Evolutionary conservation across 306 rosid genomes (phyloP).

Genomic region (Echinosophora koreensis): DNA sequence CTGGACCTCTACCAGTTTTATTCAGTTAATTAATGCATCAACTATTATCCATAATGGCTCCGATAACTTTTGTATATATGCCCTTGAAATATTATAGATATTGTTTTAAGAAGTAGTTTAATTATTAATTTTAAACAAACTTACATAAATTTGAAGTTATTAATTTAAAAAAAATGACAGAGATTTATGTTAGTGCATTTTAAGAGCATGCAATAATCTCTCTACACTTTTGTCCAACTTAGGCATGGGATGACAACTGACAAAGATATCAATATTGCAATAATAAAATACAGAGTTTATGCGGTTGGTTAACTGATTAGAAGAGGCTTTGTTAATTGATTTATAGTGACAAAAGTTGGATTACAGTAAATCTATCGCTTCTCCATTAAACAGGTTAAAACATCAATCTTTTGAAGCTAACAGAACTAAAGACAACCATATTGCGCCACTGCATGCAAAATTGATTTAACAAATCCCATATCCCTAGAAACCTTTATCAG

Average conservation of each 20-base stretch:
- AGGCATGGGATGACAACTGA: neutral
- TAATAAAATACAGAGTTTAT: neutral
- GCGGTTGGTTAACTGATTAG: slow-evolving; percentile 54
- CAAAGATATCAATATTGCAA: neutral
- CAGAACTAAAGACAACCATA: neutral
- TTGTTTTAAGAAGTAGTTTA: no score
- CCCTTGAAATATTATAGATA: no score
- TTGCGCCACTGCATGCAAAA: slow-evolving; percentile 11
- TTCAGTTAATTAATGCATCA: neutral
- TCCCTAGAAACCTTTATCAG: no score
- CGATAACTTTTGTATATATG: no score
- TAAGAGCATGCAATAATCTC: no score
- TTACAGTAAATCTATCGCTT: neutral
- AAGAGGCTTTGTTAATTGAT: neutral
- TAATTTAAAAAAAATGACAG: no score
- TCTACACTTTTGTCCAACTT: neutral
- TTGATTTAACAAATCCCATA: slow-evolving; percentile 10
- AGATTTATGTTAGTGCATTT: no score
- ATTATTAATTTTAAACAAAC: no score
- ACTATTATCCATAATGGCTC: neutral
- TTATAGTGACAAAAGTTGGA: neutral
- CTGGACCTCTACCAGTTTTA: neutral
- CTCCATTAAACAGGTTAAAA: neutral
- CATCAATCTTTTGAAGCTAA: neutral
- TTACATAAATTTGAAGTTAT: no score